phyloP scores from a whole-genome alignment of 2,329 filamentous ascomycete species.

The Zopfia rhizophila region DNA sequence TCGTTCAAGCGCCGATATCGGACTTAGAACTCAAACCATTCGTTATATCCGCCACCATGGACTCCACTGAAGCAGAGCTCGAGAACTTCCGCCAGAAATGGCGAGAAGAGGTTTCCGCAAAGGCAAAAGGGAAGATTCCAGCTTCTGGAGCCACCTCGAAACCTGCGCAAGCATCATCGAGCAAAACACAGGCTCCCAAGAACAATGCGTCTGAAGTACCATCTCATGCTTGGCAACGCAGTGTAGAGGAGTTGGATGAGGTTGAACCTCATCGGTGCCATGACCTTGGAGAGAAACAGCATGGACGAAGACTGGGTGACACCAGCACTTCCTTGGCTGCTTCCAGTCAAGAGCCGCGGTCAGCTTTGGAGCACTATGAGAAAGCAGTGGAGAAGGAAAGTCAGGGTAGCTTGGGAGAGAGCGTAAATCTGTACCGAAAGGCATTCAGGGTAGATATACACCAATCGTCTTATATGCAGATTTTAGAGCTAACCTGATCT shows the following conservation, averaged over 20 bases:
- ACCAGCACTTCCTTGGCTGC: slow-evolving; percentile 49
- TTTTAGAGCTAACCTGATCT: slow-evolving; percentile 19
- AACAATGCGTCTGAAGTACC: slow-evolving; percentile 37
- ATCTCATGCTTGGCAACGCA: slow-evolving; percentile 37
- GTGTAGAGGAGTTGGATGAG: slow-evolving; percentile 52
- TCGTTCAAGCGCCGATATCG: slow-evolving; percentile 35
- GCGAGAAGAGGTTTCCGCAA: slow-evolving; percentile 78
- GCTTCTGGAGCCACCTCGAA: slow-evolving; percentile 23
- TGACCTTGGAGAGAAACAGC: slow-evolving; percentile 59
- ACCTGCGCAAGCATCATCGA: slow-evolving; percentile 32
- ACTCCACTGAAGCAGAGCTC: slow-evolving; percentile 70
- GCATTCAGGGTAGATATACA: slow-evolving; percentile 77
- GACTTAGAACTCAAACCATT: slow-evolving; percentile 34
- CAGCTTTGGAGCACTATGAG: slow-evolving; percentile 93
- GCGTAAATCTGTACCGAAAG: slow-evolving; percentile 85
- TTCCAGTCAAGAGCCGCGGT: slow-evolving; percentile 65
- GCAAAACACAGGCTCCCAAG: slow-evolving; percentile 33
- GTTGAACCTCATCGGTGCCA: slow-evolving; percentile 55
- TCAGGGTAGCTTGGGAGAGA: slow-evolving; percentile 87
- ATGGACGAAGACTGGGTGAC: slow-evolving; percentile 56
- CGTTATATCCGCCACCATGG: slow-evolving; percentile 38
- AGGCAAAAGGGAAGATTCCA: slow-evolving; percentile 51
- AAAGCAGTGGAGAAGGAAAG: slow-evolving; percentile 88
- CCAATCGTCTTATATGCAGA: not conserved
- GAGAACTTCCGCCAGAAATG: slow-evolving; percentile 88